phyloP scores from a whole-genome alignment of 352 stramenopile species.

The Phytophthora nicotianae region DNA sequence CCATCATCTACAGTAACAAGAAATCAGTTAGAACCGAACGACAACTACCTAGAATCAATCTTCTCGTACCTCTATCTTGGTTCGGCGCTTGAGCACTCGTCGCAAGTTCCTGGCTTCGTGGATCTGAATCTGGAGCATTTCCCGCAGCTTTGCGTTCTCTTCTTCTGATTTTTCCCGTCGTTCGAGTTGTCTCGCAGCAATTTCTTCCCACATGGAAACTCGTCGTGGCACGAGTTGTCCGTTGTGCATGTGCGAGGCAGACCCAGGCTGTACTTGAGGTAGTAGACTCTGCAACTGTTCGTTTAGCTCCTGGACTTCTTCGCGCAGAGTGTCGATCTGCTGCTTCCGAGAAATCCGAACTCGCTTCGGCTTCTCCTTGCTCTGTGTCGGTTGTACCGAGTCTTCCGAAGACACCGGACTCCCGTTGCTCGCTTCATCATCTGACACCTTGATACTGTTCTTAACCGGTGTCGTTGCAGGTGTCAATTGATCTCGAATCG shows the following conservation, averaged over 20 bases:
- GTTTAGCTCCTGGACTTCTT: conserved; percentile 14
- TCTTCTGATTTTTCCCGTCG: conserved; percentile 19
- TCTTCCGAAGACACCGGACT: conserved; percentile 8
- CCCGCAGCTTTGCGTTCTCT: conserved; percentile 29
- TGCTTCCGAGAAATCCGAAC: conserved; percentile 22
- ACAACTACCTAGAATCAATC: too few species aligned
- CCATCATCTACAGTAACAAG: conserved; percentile 20
- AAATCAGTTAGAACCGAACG: neutral
- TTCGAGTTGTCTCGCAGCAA: conserved; percentile 33
- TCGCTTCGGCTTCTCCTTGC: conserved; percentile 1
- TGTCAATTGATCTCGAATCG: neutral
- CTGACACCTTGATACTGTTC: neutral
- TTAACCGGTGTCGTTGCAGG: neutral
- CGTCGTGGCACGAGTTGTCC: conserved; percentile 5
- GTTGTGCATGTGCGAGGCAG: neutral
- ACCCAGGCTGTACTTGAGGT: neutral
- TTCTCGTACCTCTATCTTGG: conserved; percentile 23
- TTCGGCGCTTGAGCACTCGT: conserved; percentile 27
- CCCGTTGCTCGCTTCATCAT: neutral
- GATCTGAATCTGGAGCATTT: conserved; percentile 35
- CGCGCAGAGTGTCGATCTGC: conserved; percentile 16
- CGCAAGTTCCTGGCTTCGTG: conserved; percentile 31
- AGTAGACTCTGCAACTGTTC: conserved; percentile 13
- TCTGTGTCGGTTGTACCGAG: neutral
- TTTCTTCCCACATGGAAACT: conserved; percentile 29